phyloP scores from a whole-genome alignment of 176 grass and related monocot species.

The Thalia dealbata region DNA sequence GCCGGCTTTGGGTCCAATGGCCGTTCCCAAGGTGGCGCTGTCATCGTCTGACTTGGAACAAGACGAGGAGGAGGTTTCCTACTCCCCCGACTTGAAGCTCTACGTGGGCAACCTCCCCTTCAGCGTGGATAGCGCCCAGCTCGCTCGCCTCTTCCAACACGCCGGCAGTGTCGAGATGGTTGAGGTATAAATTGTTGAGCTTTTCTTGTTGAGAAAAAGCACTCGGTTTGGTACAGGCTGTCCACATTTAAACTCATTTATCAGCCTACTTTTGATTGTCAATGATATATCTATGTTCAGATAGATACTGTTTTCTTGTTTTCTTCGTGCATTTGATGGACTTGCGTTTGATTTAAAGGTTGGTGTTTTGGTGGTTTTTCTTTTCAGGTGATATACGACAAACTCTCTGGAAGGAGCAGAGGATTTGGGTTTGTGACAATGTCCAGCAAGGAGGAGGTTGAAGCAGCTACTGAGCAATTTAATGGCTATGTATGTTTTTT shows the following conservation, averaged over 20 bases:
- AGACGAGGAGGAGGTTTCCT: background rate
- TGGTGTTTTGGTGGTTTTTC: background rate
- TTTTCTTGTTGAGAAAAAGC: background rate
- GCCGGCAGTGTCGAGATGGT: constrained; percentile 89
- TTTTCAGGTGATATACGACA: constrained; percentile 85
- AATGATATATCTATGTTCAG: background rate
- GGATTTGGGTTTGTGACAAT: constrained; percentile 97
- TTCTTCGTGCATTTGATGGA: background rate
- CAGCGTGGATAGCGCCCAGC: constrained; percentile 81
- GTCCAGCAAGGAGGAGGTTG: constrained; percentile 56
- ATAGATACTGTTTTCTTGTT: background rate
- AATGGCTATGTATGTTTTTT: constrained; percentile 64
- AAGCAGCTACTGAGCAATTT: constrained; percentile 55
- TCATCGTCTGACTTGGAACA: background rate
- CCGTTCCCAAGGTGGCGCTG: constrained; percentile 22
- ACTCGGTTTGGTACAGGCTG: background rate
- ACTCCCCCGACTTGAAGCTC: constrained; percentile 46
- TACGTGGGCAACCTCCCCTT: constrained; percentile 95
- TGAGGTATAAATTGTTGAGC: constrained; percentile 43
- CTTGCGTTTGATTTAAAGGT: background rate
- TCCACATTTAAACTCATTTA: background rate
- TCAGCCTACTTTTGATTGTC: too few species aligned
- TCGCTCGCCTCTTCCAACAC: constrained; percentile 73
- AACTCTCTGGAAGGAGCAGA: constrained; percentile 75
- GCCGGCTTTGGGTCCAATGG: constrained; percentile 28